Conservation (phyloP, 2,329 filamentous ascomycete genomes). For the Fusarium guadeloupense region DNA sequence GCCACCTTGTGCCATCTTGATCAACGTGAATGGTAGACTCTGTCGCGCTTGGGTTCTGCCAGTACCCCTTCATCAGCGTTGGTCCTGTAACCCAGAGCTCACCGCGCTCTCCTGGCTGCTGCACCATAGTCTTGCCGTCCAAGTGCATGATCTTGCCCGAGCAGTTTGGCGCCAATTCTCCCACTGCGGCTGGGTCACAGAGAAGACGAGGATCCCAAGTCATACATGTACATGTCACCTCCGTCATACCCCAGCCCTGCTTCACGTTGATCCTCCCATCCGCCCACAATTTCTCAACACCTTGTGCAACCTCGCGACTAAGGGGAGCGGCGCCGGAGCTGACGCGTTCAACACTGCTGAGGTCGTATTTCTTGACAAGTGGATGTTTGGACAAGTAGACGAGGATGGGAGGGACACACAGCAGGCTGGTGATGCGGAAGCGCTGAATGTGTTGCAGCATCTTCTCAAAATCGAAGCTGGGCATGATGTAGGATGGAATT, state of each 20-base stretch:
- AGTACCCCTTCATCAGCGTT: slow-evolving; percentile 80
- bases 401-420: slow-evolving; percentile 78
- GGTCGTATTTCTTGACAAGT: slow-evolving; percentile 70
- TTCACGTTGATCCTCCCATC: slow-evolving; percentile 48
- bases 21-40: slow-evolving; percentile 61
- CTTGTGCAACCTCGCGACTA: slow-evolving; percentile 55
- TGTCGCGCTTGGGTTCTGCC: slow-evolving; percentile 75
- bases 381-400: slow-evolving; percentile 78
- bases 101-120: slow-evolving; percentile 62
- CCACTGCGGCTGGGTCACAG: slow-evolving; percentile 23
- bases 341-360: slow-evolving; percentile 69
- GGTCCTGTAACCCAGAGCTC: slow-evolving; percentile 79
- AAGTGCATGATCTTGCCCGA: slow-evolving; percentile 72
- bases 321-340: slow-evolving; percentile 76
- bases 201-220: slow-evolving; percentile 71
- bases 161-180: slow-evolving; percentile 48
- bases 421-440: slow-evolving; percentile 72
- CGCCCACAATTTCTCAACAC: slow-evolving; percentile 62
- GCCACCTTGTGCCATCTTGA: slow-evolving; percentile 65
- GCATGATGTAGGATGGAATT: slow-evolving; percentile 79
- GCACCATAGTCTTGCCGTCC: slow-evolving; percentile 58
- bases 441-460: slow-evolving; percentile 74
- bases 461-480: slow-evolving; percentile 76
- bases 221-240: slow-evolving; percentile 76
- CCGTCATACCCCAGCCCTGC: slow-evolving; percentile 91